Percentiles rank a stretch among this genome's conserved stretches.
These are phyloP conservation scores for Entomortierella beljakovae DNA, from an alignment of 192 early-diverging fungal genomes.

Conservation along the genomic window DNA sequence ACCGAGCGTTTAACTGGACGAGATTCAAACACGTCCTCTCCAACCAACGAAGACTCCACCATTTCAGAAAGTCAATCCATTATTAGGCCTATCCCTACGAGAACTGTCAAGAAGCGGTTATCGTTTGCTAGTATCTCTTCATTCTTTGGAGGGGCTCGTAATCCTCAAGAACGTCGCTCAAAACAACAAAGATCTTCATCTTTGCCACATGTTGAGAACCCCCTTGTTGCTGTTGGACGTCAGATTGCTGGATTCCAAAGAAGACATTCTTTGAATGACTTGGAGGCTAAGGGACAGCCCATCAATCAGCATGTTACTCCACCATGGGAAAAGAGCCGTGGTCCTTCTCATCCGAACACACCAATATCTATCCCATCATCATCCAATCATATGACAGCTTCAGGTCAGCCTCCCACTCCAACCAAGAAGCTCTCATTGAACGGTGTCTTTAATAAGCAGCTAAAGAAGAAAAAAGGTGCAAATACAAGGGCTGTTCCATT, in stretches of 20 bases:
- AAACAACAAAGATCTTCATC: conserved; percentile 44
- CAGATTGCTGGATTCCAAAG: conserved; percentile 51
- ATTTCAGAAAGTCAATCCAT: neutral
- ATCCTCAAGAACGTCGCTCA: conserved; percentile 11
- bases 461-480: conserved; percentile 16
- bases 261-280: conserved; percentile 41
- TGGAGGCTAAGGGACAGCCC: neutral
- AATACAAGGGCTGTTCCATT: neutral
- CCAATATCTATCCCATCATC: neutral
- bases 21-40: neutral
- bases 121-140: conserved; percentile 47
- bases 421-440: conserved; percentile 30
- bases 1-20: neutral
- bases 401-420: neutral
- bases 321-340: conserved; percentile 2
- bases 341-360: neutral
- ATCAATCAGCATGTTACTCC: neutral
- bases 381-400: neutral
- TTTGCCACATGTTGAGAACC: conserved; percentile 43
- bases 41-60: neutral
- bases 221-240: conserved; percentile 24
- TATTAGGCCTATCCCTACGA: neutral
- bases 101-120: conserved; percentile 43
- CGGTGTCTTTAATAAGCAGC: conserved; percentile 27
- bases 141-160: conserved; percentile 32